Base-by-base conservation (phyloP, 257 asterid genomes). In the Scutellaria minor region DNA sequence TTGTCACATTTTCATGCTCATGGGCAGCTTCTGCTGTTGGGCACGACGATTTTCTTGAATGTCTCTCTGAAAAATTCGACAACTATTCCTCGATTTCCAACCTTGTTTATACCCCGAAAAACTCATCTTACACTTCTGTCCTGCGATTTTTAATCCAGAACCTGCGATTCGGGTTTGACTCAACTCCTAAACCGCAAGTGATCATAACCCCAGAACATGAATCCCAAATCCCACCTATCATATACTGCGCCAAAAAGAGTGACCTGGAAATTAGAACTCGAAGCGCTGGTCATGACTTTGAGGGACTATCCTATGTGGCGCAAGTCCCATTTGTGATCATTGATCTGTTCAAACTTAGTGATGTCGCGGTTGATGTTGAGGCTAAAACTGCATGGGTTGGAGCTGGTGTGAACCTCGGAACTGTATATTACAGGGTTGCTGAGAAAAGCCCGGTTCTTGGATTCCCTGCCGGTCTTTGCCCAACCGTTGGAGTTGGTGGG, bases 401-500 rank as follows among this genome's bases (percentile, higher is more conserved):
- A 35, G 18, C 65, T 7, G 82, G 82, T 4, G 66, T 78, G 5
- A 72, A 71, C 2, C 4, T 72, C 1, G 82, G 82, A 6, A 31
- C 45, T 0, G 39, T 78, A 37, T 78, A 78, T 39, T 66, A 58
- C 9, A 45, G 40, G 5, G 68, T 72, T 6, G 35, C 53, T 0
- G 61, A 67, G 18, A 61, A 51, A 35, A 72, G 78, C 46, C 31
- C 6, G 27, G 11, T 52, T 3, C 64, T 78, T 1, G 82, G 53
- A 14, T 72, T 66, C 31, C 78, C 82, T 0, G 72, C 72, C 0
- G 79, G 82, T 1, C 5, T n/a, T 7, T 73, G 79, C 50, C 72
- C 72, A 0, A 72, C 79, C 0, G 68, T 78, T 0, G 82, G 82
- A 0, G 72, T 68, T 40, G 82, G 82, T 6, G 82, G 82, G 5